A percentile compares a stretch with the other conserved stretches of the same genome.
phyloP scores from a whole-genome alignment of 345 rosid genomes.

The Eucalyptus sp. region DNA sequence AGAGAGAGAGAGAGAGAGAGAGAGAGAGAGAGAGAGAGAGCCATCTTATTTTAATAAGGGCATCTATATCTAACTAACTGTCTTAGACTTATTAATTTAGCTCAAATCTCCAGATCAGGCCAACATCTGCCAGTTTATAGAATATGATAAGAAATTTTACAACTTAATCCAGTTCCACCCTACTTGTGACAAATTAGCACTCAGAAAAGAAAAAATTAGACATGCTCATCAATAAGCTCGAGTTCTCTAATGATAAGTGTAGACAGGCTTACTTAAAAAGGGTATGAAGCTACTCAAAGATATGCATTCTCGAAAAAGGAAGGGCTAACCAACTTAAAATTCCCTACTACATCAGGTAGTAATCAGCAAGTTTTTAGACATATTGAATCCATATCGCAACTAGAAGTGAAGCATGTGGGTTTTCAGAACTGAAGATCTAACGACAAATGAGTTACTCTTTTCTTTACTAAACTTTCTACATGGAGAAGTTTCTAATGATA shows the following conservation, averaged over 20 bases:
- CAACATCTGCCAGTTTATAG: not conserved
- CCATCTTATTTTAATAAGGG: not conserved
- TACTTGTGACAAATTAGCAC: not conserved
- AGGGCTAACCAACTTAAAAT: not conserved
- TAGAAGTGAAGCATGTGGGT: not conserved
- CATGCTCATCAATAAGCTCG: not conserved
- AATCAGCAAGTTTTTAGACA: not conserved
- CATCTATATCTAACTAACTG: not conserved
- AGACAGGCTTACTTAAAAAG: not conserved
- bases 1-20: not conserved
- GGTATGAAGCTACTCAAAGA: not conserved
- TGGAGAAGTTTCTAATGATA: not conserved
- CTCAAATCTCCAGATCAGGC: not conserved
- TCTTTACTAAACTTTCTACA: not conserved
- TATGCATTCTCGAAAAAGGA: not conserved
- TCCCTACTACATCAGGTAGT: not conserved
- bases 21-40: not conserved
- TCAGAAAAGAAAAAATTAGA: not conserved
- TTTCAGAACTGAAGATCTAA: not conserved
- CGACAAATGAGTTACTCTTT: not conserved
- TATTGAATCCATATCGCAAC: not conserved
- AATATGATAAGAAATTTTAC: not conserved
- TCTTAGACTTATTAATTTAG: not conserved
- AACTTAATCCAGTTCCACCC: not conserved
- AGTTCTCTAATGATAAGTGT: not conserved